These are phyloP conservation scores for Candida pini DNA, from an alignment of 805 yeast genomes.

Conservation along the genomic window DNA sequence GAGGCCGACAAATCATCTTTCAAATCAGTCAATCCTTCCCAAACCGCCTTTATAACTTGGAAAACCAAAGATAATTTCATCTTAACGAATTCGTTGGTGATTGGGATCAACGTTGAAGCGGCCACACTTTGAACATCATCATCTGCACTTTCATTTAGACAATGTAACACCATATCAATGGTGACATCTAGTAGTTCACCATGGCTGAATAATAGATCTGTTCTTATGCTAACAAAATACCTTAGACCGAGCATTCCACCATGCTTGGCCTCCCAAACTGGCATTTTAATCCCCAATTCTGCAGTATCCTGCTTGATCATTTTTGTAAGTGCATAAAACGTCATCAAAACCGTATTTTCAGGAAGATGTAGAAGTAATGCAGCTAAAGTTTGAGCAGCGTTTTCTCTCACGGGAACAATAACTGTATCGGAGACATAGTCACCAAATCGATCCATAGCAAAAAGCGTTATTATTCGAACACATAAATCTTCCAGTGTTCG, in stretches of 20 bases:
- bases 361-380: slow-evolving; percentile 77
- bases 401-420: slow-evolving; percentile 96
- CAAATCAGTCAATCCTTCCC: slow-evolving; percentile 81
- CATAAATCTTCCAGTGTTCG: slow-evolving; percentile 82
- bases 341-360: slow-evolving; percentile 48
- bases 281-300: slow-evolving; percentile 38
- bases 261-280: slow-evolving; percentile 96
- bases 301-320: slow-evolving; percentile 60
- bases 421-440: slow-evolving; percentile 97
- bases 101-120: slow-evolving; percentile 88
- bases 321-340: slow-evolving; percentile 60
- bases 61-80: slow-evolving; percentile 47
- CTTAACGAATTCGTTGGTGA: slow-evolving; percentile 79
- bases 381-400: slow-evolving; percentile 91
- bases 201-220: slow-evolving; percentile 62
- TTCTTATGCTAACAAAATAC: slow-evolving; percentile 85
- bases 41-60: slow-evolving; percentile 61
- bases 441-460: slow-evolving; percentile 92
- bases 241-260: slow-evolving; percentile 94
- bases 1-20: slow-evolving; percentile 93
- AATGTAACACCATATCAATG: slow-evolving; percentile 80
- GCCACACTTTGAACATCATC: slow-evolving; percentile 98
- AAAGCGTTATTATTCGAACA: slow-evolving; percentile 75
- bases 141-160: slow-evolving; percentile 72
- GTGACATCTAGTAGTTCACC: slow-evolving; percentile 62